Evolutionary conservation across 192 early-diverging fungal genomes (phyloP).

Genomic region (Coemansia sp.): DNA sequence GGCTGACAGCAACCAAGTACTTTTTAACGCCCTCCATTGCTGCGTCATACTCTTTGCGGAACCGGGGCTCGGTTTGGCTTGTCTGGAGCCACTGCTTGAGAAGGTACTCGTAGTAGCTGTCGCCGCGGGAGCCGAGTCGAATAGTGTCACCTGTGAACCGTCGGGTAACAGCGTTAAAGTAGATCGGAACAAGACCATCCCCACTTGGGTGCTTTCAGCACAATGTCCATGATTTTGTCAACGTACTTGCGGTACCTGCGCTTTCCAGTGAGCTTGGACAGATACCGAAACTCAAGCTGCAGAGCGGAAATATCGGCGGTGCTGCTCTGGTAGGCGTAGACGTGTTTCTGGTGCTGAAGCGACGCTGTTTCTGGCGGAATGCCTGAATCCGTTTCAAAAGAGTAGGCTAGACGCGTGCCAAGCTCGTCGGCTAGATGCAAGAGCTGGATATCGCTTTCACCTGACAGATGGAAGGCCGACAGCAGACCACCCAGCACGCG

Average conservation of each 20-base stretch:
- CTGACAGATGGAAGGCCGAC: slow-evolving; percentile 67
- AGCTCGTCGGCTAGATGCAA: slow-evolving; percentile 72
- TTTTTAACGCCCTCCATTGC: slow-evolving; percentile 52
- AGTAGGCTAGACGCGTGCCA: slow-evolving; percentile 67
- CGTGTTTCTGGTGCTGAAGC: slow-evolving; percentile 23
- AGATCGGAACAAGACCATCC: slow-evolving; percentile 76
- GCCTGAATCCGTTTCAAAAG: slow-evolving; percentile 54
- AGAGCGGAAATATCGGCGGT: slow-evolving; percentile 77
- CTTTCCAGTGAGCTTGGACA: slow-evolving; percentile 74
- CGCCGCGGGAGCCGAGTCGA: slow-evolving; percentile 59
- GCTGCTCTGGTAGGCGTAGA: slow-evolving; percentile 26
- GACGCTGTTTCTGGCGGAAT: slow-evolving; percentile 43
- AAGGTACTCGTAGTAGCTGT: slow-evolving; percentile 96
- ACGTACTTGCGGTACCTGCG: slow-evolving; percentile 69
- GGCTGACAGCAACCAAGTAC: slow-evolving; percentile 27
- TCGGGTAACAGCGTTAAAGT: slow-evolving; percentile 30
- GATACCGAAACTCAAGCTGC: slow-evolving; percentile 88
- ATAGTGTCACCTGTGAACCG: slow-evolving; percentile 22
- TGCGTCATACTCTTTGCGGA: slow-evolving; percentile 68
- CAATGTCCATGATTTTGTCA: slow-evolving; percentile 58
- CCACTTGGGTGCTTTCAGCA: slow-evolving; percentile 28
- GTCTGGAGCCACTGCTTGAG: slow-evolving; percentile 91
- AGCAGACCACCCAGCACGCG: slow-evolving; percentile 82
- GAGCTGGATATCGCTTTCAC: slow-evolving; percentile 59
- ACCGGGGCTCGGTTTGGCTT: slow-evolving; percentile 61